Evolutionary conservation across 352 stramenopile species (phyloP), one percentile per base, ranked within the genome.

Genomic region (Sclerospora graminicola): DNA sequence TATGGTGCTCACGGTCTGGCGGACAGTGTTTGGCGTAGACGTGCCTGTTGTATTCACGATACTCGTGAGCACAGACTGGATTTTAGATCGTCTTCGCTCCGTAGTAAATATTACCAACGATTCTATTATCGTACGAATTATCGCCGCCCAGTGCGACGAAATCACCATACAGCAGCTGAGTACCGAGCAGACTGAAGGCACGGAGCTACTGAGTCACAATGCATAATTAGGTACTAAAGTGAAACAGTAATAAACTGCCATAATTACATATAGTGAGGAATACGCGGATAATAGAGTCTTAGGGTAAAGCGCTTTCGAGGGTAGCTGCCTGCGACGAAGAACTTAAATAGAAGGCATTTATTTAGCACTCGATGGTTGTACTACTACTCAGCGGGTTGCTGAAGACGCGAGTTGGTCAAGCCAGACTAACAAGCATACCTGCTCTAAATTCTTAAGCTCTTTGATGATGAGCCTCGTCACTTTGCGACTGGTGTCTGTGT

Each of bases 81-180:
- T 87, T 42, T 40, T 89, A 29, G 72, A 88, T 51, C 71, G 76
- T 18, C 76, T 84, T 50, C 67, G 71, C 3, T 74, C 75, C 16
- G 54, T 87, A 18, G 68, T 84, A 47, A 90, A 88, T 51, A 78
- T 90, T 55, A 85, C 74, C n/a, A 86, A 84, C 54, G 75, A 88
- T 57, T 82, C 73, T 9, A 84, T 87, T 48, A 61, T 88, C 21
- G 69, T 68, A 16, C 73, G 75, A 4, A 88, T 90, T 48, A 82
- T 90, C 36, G 74, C 71, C n/a, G 61, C 77, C 5, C 69, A 84
- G 47, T 80, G 70, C 32, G 69, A 82, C 33, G 73, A 86, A 48
- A 77, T 65, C 13, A 50, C 45, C n/a, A 29, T 53, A 10, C 33
- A 42, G 16, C 55, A 62, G 40, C 38, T 60, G 4, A 51, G 44